Base-by-base conservation (phyloP, 352 stramenopile genomes). In the Pilasporangium apinafurcum region DNA sequence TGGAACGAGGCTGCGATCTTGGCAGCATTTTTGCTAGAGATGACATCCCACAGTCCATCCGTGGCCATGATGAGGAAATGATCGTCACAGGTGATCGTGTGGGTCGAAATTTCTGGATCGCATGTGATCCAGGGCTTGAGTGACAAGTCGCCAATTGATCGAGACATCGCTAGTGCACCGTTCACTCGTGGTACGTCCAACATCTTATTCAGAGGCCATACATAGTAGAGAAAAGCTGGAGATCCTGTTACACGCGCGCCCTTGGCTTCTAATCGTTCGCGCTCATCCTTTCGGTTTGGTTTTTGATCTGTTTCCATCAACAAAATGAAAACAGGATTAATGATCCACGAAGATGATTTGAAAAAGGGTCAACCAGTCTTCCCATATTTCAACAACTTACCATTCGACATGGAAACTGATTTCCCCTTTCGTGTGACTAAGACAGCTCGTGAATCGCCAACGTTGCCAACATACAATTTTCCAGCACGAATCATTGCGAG, bases 11-110 rank as follows among this genome's bases (percentile, higher is more conserved):
- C 21, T 0, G 72, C 78, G 25, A 91, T 48, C 24, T 84, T 76
- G 0, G 74, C 81, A 2, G 76, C 81, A 8, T 55, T 47, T 40
- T 66, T 71, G 56, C 60, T 93, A 7, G 76, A 80, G 18, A 91
- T 62, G 24, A 94, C 79, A 37, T 94, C 82, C 82, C 82, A 94
- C 10, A 94, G 67, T 1, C 82, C 82, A 43, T 94, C 82, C 0
- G 59, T 86, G 5, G 82, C 82, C 47, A 94, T 47, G 48, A 94
- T 84, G 38, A 94, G 62, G 50, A 73, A 94, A 6, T 78, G 72
- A 56, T 87, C 74, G 36, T 75, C 56, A 21, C 56, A 56, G 30
- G 59, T 63, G 41, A 89, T 64, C 24, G 48, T 44, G 32, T 85
- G 79, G 0, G 65, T 83, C 46, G 68, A 68, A 41, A 92, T 68